Evolutionary conservation across 805 yeast genomes (phyloP).

Genomic region (Cyberlindnera lachancei): DNA sequence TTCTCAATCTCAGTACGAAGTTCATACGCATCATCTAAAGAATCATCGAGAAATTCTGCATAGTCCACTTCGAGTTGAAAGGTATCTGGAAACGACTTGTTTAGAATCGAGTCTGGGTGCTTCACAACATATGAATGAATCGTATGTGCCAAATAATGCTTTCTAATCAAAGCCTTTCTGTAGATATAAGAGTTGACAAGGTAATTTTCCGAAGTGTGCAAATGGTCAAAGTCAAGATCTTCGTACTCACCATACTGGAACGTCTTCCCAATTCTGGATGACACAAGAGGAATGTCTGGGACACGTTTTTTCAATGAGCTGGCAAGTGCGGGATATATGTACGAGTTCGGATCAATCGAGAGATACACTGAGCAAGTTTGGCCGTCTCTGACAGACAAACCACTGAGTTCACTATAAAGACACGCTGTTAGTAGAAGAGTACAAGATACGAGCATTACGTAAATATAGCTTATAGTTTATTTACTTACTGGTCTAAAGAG

Average conservation of each 20-base stretch:
- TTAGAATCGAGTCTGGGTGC: conserved; percentile 59
- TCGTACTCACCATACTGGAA: conserved; percentile 91
- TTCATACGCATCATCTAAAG: conserved; percentile 89
- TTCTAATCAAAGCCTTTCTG: conserved; percentile 85
- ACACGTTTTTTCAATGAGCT: conserved; percentile 24
- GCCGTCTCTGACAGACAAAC: neutral
- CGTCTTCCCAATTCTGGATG: conserved; percentile 24
- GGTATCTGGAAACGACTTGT: conserved; percentile 60
- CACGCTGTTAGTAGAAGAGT: neutral
- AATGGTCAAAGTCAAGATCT: conserved; percentile 67
- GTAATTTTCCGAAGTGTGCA: conserved; percentile 41
- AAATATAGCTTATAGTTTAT: too few species aligned
- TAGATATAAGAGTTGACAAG: conserved; percentile 74
- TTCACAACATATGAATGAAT: conserved; percentile 69
- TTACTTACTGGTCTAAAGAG: too few species aligned
- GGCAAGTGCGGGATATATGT: conserved; percentile 33
- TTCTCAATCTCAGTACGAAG: conserved; percentile 67
- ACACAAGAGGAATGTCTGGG: conserved; percentile 26
- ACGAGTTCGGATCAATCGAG: conserved; percentile 29
- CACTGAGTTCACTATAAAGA: neutral
- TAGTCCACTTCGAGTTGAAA: conserved; percentile 83
- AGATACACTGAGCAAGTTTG: conserved; percentile 11
- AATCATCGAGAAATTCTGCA: conserved; percentile 92
- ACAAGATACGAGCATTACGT: too few species aligned
- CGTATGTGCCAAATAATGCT: conserved; percentile 82